Conservation (phyloP, 176 grass and related monocot genomes). For the Phoenix roebelenii region DNA sequence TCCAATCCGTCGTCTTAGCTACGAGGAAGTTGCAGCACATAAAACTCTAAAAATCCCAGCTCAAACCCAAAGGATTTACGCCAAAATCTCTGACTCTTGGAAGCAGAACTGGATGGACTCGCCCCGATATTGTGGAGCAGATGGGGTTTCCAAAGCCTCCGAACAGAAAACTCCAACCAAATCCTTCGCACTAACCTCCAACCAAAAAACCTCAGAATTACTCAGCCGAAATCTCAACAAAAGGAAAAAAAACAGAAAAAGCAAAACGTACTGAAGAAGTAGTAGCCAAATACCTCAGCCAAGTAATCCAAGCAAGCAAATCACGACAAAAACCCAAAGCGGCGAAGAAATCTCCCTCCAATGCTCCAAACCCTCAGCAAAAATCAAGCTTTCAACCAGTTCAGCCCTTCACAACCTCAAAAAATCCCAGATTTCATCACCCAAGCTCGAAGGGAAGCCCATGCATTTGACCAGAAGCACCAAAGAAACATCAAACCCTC, state of each 20-base stretch:
- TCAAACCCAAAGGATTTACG: neutral
- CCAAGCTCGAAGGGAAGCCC: neutral
- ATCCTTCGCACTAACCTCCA: too few species aligned
- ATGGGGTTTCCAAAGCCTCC: too few species aligned
- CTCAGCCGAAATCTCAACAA: too few species aligned
- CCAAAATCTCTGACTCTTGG: neutral
- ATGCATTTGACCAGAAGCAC: neutral
- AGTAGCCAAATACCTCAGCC: too few species aligned
- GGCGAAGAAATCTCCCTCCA: constrained; percentile 1
- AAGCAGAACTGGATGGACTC: too few species aligned
- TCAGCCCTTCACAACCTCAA: neutral
- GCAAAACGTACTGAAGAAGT: too few species aligned
- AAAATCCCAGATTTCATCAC: neutral
- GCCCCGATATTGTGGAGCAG: too few species aligned
- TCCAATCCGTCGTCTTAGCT: neutral
- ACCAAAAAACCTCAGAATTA: too few species aligned
- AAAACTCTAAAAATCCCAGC: neutral
- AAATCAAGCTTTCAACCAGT: neutral
- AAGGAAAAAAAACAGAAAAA: too few species aligned
- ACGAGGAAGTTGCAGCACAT: neutral
- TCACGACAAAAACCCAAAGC: too few species aligned
- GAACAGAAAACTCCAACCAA: too few species aligned
- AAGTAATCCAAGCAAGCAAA: too few species aligned
- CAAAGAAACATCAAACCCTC: neutral
- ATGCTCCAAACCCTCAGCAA: neutral